Conservation (phyloP, 371 early-diverging fungal genomes). For the Rhizopus delemar region DNA sequence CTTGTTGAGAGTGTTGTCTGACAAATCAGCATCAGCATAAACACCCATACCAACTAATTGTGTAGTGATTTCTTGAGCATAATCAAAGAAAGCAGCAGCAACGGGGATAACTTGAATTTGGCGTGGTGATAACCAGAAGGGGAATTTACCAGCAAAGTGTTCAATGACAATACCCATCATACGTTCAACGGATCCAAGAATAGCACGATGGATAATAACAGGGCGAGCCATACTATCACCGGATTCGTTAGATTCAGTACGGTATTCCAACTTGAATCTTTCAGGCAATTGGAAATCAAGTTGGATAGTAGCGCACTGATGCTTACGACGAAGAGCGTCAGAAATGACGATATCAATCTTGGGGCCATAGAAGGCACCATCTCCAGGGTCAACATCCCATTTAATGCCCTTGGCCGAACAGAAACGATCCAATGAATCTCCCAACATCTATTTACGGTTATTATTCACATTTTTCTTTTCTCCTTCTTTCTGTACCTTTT, state of each 20-base stretch:
- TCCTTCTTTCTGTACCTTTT: slow-evolving; percentile 55
- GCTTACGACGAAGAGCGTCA: slow-evolving; percentile 92
- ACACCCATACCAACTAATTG: slow-evolving; percentile 74
- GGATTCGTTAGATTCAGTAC: slow-evolving; percentile 55
- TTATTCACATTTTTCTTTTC: slow-evolving; percentile 4
- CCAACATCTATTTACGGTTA: slow-evolving; percentile 56
- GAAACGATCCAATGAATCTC: slow-evolving; percentile 77
- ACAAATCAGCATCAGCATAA: slow-evolving; percentile 85
- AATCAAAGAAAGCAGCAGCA: slow-evolving; percentile 49
- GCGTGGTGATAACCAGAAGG: slow-evolving; percentile 99
- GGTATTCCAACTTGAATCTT: slow-evolving; percentile 89
- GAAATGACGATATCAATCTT: slow-evolving; percentile 98
- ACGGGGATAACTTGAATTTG: slow-evolving; percentile 94
- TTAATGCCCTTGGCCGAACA: slow-evolving; percentile 50
- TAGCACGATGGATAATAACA: slow-evolving; percentile 96
- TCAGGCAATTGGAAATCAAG: slow-evolving; percentile 95
- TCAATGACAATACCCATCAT: slow-evolving; percentile 96
- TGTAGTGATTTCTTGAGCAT: slow-evolving; percentile 35
- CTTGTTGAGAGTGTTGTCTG: slow-evolving; percentile 93
- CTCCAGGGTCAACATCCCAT: slow-evolving; percentile 96
- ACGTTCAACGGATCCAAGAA: slow-evolving; percentile 92
- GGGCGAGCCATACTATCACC: slow-evolving; percentile 68
- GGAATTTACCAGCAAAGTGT: slow-evolving; percentile 88
- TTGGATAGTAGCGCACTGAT: slow-evolving; percentile 99
- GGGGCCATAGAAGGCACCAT: slow-evolving; percentile 99